These are phyloP conservation scores for Rubia occidens DNA, from an alignment of 305 asterid genomes.

Conservation along the genomic window DNA sequence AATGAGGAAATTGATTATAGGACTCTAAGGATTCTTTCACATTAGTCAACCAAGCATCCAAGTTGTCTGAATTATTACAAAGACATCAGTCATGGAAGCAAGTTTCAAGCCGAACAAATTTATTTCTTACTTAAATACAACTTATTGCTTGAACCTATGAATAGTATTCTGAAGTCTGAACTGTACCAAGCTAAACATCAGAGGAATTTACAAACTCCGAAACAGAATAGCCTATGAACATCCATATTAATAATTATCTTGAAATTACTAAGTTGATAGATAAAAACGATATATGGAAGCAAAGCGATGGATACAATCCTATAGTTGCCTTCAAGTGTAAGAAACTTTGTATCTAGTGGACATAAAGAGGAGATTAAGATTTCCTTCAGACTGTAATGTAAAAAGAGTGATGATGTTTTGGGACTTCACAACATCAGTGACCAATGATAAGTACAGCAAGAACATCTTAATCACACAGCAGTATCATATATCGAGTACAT, in stretches of 20 bases:
- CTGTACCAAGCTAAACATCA: not conserved
- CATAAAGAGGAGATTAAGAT: not conserved
- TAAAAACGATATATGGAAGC: not conserved
- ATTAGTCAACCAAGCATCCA: not conserved
- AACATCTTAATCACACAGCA: not conserved
- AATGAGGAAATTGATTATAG: not conserved
- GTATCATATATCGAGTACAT: not conserved
- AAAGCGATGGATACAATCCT: not conserved
- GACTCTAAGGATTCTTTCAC: not conserved
- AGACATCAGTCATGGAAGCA: not conserved
- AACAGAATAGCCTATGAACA: not conserved
- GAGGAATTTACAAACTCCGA: not conserved
- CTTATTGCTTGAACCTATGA: not conserved
- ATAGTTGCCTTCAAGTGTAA: not conserved
- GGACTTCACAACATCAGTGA: not conserved
- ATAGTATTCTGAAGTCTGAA: not conserved
- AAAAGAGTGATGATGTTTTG: not conserved
- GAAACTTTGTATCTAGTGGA: not conserved
- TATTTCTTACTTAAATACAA: not conserved
- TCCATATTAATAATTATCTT: not conserved
- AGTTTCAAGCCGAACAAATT: not conserved
- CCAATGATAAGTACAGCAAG: not conserved
- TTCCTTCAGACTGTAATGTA: not conserved
- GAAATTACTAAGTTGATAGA: not conserved
- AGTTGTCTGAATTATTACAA: not conserved